Evolutionary conservation across 352 stramenopile genomes (phyloP), one percentile per base, ranked within the genome.

Genomic region (Globisporangium apiculatum): DNA sequence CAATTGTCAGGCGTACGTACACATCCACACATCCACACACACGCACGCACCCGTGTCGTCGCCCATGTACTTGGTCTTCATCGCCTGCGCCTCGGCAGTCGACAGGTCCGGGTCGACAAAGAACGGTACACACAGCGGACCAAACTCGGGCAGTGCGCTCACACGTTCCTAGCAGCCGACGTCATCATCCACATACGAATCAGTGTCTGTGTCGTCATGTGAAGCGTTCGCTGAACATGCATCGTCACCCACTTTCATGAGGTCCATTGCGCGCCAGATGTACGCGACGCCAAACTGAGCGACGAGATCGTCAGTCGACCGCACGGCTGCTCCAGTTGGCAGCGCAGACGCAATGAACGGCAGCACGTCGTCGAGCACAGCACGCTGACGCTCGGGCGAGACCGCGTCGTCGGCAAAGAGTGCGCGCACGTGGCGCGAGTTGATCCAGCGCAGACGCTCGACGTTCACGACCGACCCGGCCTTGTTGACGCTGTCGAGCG

Each of bases 391-490:
- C 6, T 69, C 64, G 18, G 77, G 65, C 8, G 63, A 61, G 43
- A 69, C 56, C 4, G n/a, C 57, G 40, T 87, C 73, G 7, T 73
- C 73, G 0, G 74, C 72, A 60, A 95, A 95, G 10, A 94, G 64
- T 7, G 76, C 55, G 36, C 86, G 85, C 45, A 97, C 81, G 55
- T 97, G 88, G 38, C 87, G 79, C 41, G 82, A 94, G 53, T 95
- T 96, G 57, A 97, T 92, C 87, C 87, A 97, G 36, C 82, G 75
- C 57, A 96, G 69, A 46, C 84, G 79, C 57, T 94, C 83, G 8
- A 88, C 60, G 58, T 96, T 93, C 37, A 97, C 88, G 41, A 97
- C 80, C 0, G 85, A 93, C 7, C 88, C 86, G 18, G 83, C 85
- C 60, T 95, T 95, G 68, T 95, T 96, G 53, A 95, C 76, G 42